phyloP scores from a whole-genome alignment of 129 eudicot species.

The Escallonia herrerae region DNA sequence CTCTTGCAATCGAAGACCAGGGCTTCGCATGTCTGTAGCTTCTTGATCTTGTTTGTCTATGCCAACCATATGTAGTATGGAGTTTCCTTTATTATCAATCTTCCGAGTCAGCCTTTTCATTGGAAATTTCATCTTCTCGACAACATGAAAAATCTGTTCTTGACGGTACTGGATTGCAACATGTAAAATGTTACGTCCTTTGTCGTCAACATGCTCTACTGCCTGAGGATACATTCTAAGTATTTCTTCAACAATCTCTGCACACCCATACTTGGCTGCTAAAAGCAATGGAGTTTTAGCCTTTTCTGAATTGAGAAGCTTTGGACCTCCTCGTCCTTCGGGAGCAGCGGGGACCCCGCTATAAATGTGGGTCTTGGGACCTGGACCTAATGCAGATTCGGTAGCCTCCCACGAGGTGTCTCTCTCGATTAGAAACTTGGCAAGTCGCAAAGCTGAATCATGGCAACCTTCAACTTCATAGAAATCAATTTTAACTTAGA shows the following conservation, averaged over 20 bases:
- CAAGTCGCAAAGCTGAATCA: not conserved
- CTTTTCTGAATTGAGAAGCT: not conserved
- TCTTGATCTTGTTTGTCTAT: not conserved
- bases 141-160: constrained; percentile 12
- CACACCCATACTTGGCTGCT: constrained; percentile 30
- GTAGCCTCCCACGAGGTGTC: not conserved
- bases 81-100: constrained; percentile 17
- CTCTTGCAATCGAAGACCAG: constrained; percentile 27
- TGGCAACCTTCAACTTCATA: not conserved
- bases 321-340: not conserved
- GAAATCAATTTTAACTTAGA: not conserved
- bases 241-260: constrained; percentile 26
- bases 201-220: constrained; percentile 30
- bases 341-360: no score
- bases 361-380: not conserved
- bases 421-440: not conserved
- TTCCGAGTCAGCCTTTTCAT: constrained; percentile 20
- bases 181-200: constrained; percentile 29
- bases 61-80: constrained; percentile 48
- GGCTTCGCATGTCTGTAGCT: not conserved
- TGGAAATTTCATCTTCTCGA: constrained; percentile 16
- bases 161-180: constrained; percentile 23
- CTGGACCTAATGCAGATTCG: not conserved
- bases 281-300: constrained; percentile 28
- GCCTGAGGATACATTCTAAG: constrained; percentile 23